Conservation (phyloP, 495 filamentous ascomycete species). For the Hypoxylon trugodes region DNA sequence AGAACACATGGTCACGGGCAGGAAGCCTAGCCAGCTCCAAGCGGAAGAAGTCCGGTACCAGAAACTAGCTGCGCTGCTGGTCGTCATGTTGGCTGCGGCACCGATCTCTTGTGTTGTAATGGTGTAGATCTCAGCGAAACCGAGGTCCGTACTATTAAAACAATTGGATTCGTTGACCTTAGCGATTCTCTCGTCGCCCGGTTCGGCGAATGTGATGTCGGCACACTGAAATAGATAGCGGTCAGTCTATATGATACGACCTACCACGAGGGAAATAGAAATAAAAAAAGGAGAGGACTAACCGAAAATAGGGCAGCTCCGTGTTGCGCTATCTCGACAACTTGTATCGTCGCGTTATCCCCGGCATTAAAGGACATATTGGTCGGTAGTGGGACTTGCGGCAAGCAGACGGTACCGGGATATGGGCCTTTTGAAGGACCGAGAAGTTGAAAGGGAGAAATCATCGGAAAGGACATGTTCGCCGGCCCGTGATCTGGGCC, state of each 20-base stretch:
- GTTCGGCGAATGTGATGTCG: constrained; percentile 81
- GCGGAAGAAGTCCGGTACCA: constrained; percentile 26
- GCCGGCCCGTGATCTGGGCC: constrained; percentile 64
- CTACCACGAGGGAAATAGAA: background rate
- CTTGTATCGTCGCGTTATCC: constrained; percentile 93
- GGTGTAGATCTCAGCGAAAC: constrained; percentile 79
- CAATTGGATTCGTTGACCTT: constrained; percentile 82
- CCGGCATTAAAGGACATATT: constrained; percentile 76
- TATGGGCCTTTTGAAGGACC: constrained; percentile 85
- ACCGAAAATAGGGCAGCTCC: constrained; percentile 93
- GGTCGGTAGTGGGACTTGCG: constrained; percentile 85
- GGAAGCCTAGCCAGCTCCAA: constrained; percentile 46
- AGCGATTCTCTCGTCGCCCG: constrained; percentile 67
- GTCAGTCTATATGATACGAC: constrained; percentile 24
- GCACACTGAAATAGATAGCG: constrained; percentile 71
- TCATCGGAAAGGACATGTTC: constrained; percentile 91
- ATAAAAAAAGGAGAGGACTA: too few relatives aligned
- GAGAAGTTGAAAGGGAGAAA: constrained; percentile 83
- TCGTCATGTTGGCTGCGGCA: constrained; percentile 42
- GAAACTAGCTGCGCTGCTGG: constrained; percentile 30
- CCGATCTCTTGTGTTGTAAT: constrained; percentile 53
- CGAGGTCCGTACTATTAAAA: constrained; percentile 79
- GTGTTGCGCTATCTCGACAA: constrained; percentile 88
- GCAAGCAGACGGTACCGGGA: constrained; percentile 86
- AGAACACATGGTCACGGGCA: constrained; percentile 47